Base-by-base conservation (phyloP, 176 grass and related monocot genomes). In the Paspalum vaginatum region DNA sequence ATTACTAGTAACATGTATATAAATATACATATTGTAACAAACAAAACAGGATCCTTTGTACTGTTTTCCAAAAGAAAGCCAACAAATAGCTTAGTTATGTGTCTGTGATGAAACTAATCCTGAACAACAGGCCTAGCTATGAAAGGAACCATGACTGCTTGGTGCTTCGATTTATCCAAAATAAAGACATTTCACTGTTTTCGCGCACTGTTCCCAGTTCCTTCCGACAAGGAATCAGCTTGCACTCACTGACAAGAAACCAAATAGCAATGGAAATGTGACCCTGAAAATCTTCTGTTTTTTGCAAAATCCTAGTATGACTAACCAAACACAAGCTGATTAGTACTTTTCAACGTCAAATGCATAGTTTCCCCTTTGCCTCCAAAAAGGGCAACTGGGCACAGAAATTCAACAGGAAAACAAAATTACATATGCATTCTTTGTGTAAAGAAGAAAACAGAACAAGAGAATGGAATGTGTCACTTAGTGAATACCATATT, bases 401-500 rank as follows among this genome's bases (percentile, higher is more conserved):
- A 67, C 61, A 61, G 55, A 45, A 70, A 11, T 53, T 79, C 22
- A 0, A 45, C 24, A 80, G 14, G 26, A 76, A 61, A 43, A 13
- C 22, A 73, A 15, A 55, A 83, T 49, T 21, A 53, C 51, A 67
- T 10, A 37, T 42, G 26, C 7, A 18, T 72, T 18, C 10, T 71
- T 68, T 66, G 64, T 40, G 70, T 20, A 72, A 71, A 40, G 66
- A 63, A 43, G 40, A 0, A 14, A 71, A 47, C 17, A 39, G 26
- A 67, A 20, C 24, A 21, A 78, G 38, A 58, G 37, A 72, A 70
- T 6, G 16, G 16, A 8, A 15, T 41, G 38, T 0, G 24, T 2
- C 46, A 85, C 65, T 56, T 77, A 64, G 40, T 51, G 4, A 44
- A 65, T 86, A 89, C 88, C 88, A 86, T 78, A 53, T 74, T 82